Conservation (phyloP, 495 filamentous ascomycete species). For the Trichocladium antarcticum region DNA sequence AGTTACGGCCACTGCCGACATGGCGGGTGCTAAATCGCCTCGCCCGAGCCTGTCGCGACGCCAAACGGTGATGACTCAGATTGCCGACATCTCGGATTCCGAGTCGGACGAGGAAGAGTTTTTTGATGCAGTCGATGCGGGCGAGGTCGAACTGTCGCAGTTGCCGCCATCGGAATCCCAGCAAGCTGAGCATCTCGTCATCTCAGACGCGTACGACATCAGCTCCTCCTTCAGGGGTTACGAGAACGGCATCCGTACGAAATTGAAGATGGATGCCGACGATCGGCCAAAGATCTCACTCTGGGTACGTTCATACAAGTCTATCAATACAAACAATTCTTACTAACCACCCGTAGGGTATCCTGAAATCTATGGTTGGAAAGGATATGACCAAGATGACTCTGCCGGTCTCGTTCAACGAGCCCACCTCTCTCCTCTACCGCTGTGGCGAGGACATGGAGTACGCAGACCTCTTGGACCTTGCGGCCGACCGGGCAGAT, state of each 20-base stretch:
- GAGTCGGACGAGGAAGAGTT: constrained; percentile 87
- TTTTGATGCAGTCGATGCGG: constrained; percentile 92
- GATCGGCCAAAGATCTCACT: constrained; percentile 87
- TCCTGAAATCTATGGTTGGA: constrained; percentile 98
- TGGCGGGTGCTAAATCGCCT: constrained; percentile 35
- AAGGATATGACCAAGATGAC: constrained; percentile 99
- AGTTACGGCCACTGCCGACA: constrained; percentile 21
- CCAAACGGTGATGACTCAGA: constrained; percentile 48
- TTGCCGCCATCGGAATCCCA: constrained; percentile 38
- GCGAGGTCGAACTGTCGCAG: constrained; percentile 66
- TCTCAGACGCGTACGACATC: constrained; percentile 48
- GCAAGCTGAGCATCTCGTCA: constrained; percentile 29
- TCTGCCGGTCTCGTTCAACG: constrained; percentile 94
- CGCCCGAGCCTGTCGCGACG: constrained; percentile 35
- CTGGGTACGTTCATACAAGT: constrained; percentile 57
- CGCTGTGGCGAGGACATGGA: constrained; percentile 96
- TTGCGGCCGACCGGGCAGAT: constrained; percentile 73
- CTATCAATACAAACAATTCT: not conserved
- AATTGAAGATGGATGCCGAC: constrained; percentile 82
- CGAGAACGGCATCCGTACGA: constrained; percentile 68
- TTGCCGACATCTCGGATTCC: constrained; percentile 59
- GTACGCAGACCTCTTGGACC: constrained; percentile 86
- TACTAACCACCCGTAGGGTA: constrained; percentile 46
- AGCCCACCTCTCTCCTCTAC: constrained; percentile 93
- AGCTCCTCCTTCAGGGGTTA: constrained; percentile 75